Percentiles rank a stretch among this genome's conserved stretches.
These are phyloP conservation scores for Colletotrichum lindemuthianum DNA, from an alignment of 2,329 filamentous ascomycete genomes.

Conservation along the genomic window DNA sequence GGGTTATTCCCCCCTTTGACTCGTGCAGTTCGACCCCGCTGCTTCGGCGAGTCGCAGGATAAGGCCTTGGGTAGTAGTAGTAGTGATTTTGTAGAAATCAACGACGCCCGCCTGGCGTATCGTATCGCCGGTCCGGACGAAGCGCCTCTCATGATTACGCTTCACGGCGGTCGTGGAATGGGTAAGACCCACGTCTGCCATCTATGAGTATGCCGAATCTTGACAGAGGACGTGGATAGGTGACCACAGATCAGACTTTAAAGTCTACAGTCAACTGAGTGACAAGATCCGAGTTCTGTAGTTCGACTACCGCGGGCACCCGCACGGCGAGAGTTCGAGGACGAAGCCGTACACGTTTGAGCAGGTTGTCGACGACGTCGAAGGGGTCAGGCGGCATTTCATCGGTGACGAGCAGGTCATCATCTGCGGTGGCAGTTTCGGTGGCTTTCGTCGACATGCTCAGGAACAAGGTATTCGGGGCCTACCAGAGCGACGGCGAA, in stretches of 20 bases:
- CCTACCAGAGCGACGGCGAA: constrained; percentile 49
- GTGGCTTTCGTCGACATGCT: constrained; percentile 50
- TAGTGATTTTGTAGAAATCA: constrained; percentile 43
- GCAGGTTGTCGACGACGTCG: constrained; percentile 51
- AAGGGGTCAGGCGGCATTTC: constrained; percentile 45
- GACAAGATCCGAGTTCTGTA: constrained; percentile 45
- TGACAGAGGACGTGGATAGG: constrained; percentile 36
- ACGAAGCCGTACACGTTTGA: constrained; percentile 48
- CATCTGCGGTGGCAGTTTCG: constrained; percentile 52
- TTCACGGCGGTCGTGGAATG: constrained; percentile 50
- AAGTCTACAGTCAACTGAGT: constrained; percentile 43
- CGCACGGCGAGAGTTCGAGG: constrained; percentile 47
- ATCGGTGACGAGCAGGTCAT: constrained; percentile 41
- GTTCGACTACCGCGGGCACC: constrained; percentile 50
- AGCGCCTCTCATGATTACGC: constrained; percentile 48
- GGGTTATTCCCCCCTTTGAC: constrained; percentile 5
- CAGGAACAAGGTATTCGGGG: constrained; percentile 49
- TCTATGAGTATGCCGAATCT: background rate
- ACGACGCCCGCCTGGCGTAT: constrained; percentile 47
- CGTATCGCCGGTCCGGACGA: constrained; percentile 42
- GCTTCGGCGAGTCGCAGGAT: background rate
- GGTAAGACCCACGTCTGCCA: constrained; percentile 36
- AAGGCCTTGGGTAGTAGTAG: too few species aligned
- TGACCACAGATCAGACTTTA: constrained; percentile 47
- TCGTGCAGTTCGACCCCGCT: constrained; percentile 9